Evolutionary conservation across 345 rosid genomes (phyloP).

Genomic region (Isatis tinctoria): DNA sequence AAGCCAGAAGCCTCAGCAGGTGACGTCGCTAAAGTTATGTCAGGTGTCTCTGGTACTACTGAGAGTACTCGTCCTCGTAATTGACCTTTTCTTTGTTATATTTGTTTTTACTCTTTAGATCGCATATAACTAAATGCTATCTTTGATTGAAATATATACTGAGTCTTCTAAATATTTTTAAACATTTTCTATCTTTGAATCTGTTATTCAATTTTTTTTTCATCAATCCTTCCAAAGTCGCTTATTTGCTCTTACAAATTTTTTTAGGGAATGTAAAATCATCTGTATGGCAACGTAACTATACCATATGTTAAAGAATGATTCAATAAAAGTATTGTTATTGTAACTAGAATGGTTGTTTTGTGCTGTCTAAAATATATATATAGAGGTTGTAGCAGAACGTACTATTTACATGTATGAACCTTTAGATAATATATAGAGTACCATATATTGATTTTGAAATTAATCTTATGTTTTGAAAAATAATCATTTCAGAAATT

Average conservation of each 20-base stretch:
- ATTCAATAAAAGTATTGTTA: background rate
- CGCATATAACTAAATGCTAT: background rate
- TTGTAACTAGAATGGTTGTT: background rate
- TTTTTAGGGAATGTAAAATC: background rate
- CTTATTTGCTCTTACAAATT: background rate
- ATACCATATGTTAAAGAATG: background rate
- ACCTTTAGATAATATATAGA: background rate
- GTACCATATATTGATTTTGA: background rate
- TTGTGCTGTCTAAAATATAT: background rate
- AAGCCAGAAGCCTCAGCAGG: constrained; percentile 46
- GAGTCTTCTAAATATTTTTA: background rate
- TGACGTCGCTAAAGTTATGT: constrained; percentile 64
- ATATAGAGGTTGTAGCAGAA: background rate
- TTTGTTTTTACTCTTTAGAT: background rate
- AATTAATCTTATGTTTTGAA: background rate
- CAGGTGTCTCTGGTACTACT: constrained; percentile 38
- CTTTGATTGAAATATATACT: background rate
- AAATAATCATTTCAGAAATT: too few species aligned
- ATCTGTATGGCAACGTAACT: background rate
- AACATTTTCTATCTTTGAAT: background rate
- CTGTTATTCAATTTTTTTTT: background rate
- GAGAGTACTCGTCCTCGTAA: constrained; percentile 48
- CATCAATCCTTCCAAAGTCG: background rate
- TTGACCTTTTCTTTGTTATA: background rate
- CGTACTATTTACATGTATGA: background rate